Conservation (phyloP, 169 alveolate species). For the Babesia ovis region DNA sequence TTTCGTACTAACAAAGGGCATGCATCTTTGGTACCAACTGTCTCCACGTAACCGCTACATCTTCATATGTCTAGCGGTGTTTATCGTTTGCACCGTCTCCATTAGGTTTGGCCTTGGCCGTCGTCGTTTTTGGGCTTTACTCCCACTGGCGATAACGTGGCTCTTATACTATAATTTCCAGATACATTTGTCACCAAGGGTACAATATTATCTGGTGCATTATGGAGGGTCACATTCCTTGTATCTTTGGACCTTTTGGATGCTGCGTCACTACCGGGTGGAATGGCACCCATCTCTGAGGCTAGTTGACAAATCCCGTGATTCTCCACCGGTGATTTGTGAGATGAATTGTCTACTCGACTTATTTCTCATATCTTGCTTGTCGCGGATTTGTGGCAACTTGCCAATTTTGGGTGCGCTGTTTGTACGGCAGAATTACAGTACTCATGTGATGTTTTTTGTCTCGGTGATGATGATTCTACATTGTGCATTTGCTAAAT, state of each 20-base stretch:
- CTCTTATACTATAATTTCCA: slow-evolving; percentile 1
- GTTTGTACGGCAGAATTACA: slow-evolving; percentile 3
- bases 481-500: slow-evolving; percentile 16
- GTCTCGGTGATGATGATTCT: slow-evolving; percentile 16
- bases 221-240: not conserved
- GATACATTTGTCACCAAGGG: not conserved
- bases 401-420: slow-evolving; percentile 31
- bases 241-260: slow-evolving; percentile 4
- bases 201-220: not conserved
- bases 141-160: slow-evolving; percentile 23
- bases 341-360: slow-evolving; percentile 28
- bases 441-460: slow-evolving; percentile 18
- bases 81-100: not conserved
- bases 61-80: not conserved
- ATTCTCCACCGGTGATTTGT: not conserved
- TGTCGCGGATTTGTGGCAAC: not conserved
- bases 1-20: not conserved
- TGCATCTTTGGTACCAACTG: slow-evolving; percentile 11
- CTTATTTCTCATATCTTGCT: not conserved
- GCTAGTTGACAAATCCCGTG: not conserved
- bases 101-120: slow-evolving; percentile 42
- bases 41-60: slow-evolving; percentile 22
- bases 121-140: slow-evolving; percentile 10
- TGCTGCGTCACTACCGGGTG: slow-evolving; percentile 29
- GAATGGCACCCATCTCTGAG: not conserved